Percentiles rank a stretch among this genome's conserved stretches.
phyloP scores from a whole-genome alignment of 2,329 filamentous ascomycete genomes.

The Nothomitra cinnamomea region DNA sequence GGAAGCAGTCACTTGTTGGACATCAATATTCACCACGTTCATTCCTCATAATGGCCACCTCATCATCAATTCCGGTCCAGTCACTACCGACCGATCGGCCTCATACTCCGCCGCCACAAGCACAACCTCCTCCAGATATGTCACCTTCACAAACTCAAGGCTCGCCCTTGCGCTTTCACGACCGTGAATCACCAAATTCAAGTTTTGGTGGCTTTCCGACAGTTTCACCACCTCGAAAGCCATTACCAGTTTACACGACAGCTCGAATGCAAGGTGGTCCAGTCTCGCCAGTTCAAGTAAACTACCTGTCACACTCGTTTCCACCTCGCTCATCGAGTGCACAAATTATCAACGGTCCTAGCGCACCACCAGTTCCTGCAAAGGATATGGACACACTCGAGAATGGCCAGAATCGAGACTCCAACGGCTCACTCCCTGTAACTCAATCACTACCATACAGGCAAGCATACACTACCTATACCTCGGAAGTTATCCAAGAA shows the following conservation, averaged over 20 bases:
- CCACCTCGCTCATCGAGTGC: not conserved
- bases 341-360: not conserved
- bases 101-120: not conserved
- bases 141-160: not conserved
- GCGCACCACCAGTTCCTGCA: not conserved
- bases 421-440: not conserved
- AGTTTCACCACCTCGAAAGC: not conserved
- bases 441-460: constrained; percentile 1
- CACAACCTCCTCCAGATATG: not conserved
- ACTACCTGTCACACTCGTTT: not conserved
- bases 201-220: not conserved
- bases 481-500: constrained; percentile 1
- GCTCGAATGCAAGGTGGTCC: constrained; percentile 1
- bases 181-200: not conserved
- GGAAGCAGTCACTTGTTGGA: not conserved
- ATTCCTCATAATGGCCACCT: not conserved
- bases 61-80: not conserved
- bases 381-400: not conserved
- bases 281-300: not conserved
- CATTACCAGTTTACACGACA: not conserved
- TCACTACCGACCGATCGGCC: not conserved
- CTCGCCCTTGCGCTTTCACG: constrained; percentile 3
- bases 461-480: not conserved
- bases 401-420: constrained; percentile 1
- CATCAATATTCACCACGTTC: not conserved